Base-by-base conservation (phyloP, 1,284 basidiomycete species). In the Psilocybe mexicana region DNA sequence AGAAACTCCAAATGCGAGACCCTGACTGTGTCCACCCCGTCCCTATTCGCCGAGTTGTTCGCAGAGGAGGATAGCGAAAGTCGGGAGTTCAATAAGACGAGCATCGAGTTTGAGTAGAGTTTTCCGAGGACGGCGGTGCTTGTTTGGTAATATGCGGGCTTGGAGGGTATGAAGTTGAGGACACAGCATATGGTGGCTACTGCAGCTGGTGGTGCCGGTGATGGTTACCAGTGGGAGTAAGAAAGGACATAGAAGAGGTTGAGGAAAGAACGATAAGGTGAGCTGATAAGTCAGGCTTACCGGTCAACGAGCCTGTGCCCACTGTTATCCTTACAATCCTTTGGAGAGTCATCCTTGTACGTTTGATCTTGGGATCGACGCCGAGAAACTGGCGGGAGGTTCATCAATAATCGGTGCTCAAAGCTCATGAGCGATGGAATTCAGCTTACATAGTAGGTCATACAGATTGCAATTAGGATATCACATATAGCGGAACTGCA, bases 381-480 rank as follows among this genome's bases (percentile, higher is more conserved):
- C 40, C 47, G 38, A 54, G 53, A 10, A 55, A 43, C 43, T 38
- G 38, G 48, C 8, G 23, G 18, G 11, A 3, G 6, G 2, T 14
- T 7, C 25, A 36, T 48, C 46, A 25, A 33, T 26, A 12, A 33
- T 8, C 7, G 1, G 11, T 40, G 35, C 6, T n/a, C 14, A 30
- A 11, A 1, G 38, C 5, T 43, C 6, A 5, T n/a, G 40, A 14
- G 40, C 14, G 40, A 23, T 43, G 12, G 18, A 6, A 25, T 10
- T 24, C 33, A 36, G 23, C 61, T 42, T 28, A 63, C 61, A 36
- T 63, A 52, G 46, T 60, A 63, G 18, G 50, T 58, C 58, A 63
- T 60, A 35, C 52, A 56, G 2, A 42, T n/a, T 2, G 61, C 61
- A 14, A 63, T 63, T 6, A 58, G 4, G 6, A 55, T 45, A 43